phyloP scores from a whole-genome alignment of 208 protist genomes.

The Wallacemonas collosoma region DNA sequence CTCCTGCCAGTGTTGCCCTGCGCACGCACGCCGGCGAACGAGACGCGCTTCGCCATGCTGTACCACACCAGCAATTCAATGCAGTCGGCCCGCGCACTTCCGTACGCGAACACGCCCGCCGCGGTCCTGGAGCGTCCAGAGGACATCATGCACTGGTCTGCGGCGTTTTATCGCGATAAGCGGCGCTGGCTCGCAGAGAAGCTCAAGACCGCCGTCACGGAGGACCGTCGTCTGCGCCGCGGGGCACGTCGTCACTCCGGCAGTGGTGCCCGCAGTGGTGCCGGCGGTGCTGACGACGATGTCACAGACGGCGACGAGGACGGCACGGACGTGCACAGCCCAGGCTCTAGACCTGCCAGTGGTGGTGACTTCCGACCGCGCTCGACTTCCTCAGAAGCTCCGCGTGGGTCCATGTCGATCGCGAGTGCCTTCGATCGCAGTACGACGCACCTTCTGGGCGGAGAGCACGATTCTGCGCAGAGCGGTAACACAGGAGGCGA shows the following conservation, averaged over 20 bases:
- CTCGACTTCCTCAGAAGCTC: not conserved
- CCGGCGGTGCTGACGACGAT: not conserved
- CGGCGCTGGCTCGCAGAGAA: slow-evolving; percentile 61
- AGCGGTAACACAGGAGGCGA: slow-evolving; percentile 16
- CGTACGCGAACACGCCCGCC: slow-evolving; percentile 64
- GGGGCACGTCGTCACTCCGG: not conserved
- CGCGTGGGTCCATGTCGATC: not conserved
- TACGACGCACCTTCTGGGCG: not conserved
- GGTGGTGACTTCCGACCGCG: not conserved
- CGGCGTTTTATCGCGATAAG: slow-evolving; percentile 62
- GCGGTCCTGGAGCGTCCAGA: slow-evolving; percentile 52
- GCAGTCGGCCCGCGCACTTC: slow-evolving; percentile 51
- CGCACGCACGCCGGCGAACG: slow-evolving; percentile 27
- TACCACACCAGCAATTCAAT: slow-evolving; percentile 63
- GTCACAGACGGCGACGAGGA: slow-evolving; percentile 21
- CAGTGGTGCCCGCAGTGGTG: not conserved
- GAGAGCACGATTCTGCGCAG: not conserved
- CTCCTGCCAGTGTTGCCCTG: slow-evolving; percentile 49
- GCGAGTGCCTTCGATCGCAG: slow-evolving; percentile 5
- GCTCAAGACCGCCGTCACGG: slow-evolving; percentile 43
- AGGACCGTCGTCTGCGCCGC: slow-evolving; percentile 44
- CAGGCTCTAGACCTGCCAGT: not conserved
- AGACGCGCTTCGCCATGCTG: slow-evolving; percentile 63
- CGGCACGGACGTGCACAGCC: slow-evolving; percentile 11
- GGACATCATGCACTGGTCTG: slow-evolving; percentile 66